Conservation (phyloP, 139 green algal species). For the Coccomyxa sp. region DNA sequence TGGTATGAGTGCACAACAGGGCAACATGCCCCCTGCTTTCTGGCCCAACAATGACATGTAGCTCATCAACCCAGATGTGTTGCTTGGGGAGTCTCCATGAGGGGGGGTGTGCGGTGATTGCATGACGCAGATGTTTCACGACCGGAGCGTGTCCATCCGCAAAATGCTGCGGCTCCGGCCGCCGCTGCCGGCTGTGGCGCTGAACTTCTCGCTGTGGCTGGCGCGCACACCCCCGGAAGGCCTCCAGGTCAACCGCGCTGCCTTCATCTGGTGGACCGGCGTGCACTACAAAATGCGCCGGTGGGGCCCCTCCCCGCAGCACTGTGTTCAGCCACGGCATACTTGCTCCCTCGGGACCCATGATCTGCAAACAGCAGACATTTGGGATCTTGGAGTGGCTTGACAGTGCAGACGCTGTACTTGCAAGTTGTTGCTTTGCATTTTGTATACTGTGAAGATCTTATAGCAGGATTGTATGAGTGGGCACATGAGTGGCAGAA, state of each 20-base stretch:
- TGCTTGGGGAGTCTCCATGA: too few species aligned
- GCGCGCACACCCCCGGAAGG: not conserved
- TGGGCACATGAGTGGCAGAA: not conserved
- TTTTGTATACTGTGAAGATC: too few species aligned
- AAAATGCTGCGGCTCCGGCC: not conserved
- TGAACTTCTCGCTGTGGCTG: slow-evolving; percentile 2
- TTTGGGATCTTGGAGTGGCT: not conserved
- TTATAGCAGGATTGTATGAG: too few species aligned
- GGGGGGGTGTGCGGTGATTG: not conserved
- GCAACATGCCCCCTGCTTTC: too few species aligned
- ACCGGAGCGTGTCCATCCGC: not conserved
- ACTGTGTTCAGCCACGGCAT: not conserved
- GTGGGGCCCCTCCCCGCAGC: not conserved
- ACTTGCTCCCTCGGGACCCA: not conserved
- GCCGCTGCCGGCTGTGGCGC: not conserved
- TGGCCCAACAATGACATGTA: too few species aligned
- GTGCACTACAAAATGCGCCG: not conserved
- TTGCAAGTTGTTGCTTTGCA: too few species aligned
- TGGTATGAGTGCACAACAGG: too few species aligned
- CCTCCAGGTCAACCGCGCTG: not conserved
- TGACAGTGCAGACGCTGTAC: too few species aligned
- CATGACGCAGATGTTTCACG: not conserved
- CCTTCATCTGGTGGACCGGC: slow-evolving; percentile 8
- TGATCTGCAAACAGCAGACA: not conserved
- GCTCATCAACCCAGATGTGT: too few species aligned